phyloP scores from a whole-genome alignment of 2,329 filamentous ascomycete species.

The Akanthomyces dipterigenus region DNA sequence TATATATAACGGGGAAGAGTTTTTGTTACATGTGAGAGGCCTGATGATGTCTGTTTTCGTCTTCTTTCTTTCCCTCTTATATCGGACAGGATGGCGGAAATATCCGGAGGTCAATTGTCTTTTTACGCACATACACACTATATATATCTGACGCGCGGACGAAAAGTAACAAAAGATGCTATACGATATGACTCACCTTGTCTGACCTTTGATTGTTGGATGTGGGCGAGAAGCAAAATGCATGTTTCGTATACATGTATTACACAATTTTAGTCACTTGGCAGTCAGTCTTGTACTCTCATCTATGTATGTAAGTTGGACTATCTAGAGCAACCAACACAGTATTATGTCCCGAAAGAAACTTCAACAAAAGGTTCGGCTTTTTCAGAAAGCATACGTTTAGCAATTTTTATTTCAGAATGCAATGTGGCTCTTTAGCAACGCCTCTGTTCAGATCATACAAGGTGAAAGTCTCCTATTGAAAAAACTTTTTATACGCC shows the following conservation, averaged over 20 bases:
- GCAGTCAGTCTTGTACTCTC: too few relatives aligned
- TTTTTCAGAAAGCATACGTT: background rate
- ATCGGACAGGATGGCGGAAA: background rate
- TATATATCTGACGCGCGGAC: background rate
- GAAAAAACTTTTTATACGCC: conserved; percentile 87
- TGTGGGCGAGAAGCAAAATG: background rate
- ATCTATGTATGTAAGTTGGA: too few relatives aligned
- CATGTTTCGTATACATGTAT: background rate
- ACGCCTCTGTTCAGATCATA: background rate
- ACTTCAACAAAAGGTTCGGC: too few relatives aligned
- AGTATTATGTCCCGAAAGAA: too few relatives aligned
- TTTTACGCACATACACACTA: background rate
- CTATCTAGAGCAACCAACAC: too few relatives aligned
- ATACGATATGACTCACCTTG: background rate
- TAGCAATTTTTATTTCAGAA: background rate
- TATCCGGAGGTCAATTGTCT: background rate
- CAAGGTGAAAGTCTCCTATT: conserved; percentile 26
- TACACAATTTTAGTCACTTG: background rate
- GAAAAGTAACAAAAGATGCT: background rate
- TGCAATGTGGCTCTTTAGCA: background rate
- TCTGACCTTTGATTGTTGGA: background rate
- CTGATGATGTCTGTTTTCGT: background rate
- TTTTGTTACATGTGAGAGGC: background rate
- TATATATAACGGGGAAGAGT: background rate
- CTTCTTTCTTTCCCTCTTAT: background rate